A percentile compares a stretch with the other conserved stretches of the same genome.
Conservation (phyloP, 2,329 filamentous ascomycete species). For the Sporothrix pseudoabietina region DNA sequence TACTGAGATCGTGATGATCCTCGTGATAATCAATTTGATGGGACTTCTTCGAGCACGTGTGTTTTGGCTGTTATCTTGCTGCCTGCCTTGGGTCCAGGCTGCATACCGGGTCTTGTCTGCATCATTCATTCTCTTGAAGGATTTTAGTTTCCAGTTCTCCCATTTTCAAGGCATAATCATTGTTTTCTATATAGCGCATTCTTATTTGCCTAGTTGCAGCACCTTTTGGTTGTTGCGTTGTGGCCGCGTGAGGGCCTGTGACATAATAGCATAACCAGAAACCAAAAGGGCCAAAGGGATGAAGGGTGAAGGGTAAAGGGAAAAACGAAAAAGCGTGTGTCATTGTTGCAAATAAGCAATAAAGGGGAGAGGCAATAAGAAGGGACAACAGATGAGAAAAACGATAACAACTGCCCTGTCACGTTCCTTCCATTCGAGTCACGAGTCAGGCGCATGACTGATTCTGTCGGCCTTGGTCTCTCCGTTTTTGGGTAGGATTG, state of each 20-base stretch:
- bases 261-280: neutral
- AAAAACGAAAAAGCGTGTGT: neutral
- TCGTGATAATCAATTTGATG: neutral
- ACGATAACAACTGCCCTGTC: neutral
- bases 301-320: neutral
- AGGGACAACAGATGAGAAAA: neutral
- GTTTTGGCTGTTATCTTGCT: neutral
- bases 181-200: constrained; percentile 17
- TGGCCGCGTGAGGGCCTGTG: constrained; percentile 15
- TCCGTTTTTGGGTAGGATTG: constrained; percentile 15
- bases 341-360: constrained; percentile 9
- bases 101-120: neutral
- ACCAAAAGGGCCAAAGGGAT: neutral
- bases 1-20: neutral
- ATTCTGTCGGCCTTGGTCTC: neutral
- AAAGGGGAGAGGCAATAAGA: neutral
- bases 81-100: neutral
- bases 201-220: neutral
- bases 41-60: neutral
- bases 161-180: neutral
- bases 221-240: neutral
- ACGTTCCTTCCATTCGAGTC: neutral
- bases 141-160: neutral
- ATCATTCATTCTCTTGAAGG: neutral
- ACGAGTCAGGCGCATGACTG: constrained; percentile 20